A percentile compares a stretch with the other conserved stretches of the same genome.
Evolutionary conservation across 108 stramenopile genomes (phyloP).

Genomic region (Mayamaea pseudoterrestris): DNA sequence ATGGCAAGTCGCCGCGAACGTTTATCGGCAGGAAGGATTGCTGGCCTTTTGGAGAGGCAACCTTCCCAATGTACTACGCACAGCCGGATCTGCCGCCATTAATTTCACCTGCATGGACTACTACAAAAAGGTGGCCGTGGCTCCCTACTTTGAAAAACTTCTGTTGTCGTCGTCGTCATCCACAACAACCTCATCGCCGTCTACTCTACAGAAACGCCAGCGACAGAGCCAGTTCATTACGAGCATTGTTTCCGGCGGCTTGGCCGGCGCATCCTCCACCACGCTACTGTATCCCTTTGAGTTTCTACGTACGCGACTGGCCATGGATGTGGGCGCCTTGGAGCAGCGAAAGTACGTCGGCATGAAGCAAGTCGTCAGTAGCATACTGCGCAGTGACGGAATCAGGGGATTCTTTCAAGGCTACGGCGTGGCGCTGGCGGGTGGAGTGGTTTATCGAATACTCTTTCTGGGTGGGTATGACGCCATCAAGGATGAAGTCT

Average conservation of each 20-base stretch:
- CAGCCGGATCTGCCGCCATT: conserved; percentile 63
- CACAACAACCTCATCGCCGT: neutral
- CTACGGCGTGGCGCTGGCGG: conserved; percentile 86
- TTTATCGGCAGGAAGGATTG: conserved; percentile 52
- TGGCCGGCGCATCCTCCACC: conserved; percentile 91
- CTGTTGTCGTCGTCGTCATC: conserved; percentile 7
- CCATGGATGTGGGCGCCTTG: conserved; percentile 78
- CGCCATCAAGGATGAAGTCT: conserved; percentile 67
- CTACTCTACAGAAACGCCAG: conserved; percentile 4
- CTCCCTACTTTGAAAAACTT: conserved; percentile 8
- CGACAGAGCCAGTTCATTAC: conserved; percentile 24
- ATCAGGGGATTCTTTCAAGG: conserved; percentile 92
- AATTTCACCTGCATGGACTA: conserved; percentile 76
- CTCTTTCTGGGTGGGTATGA: conserved; percentile 96
- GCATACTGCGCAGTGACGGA: conserved; percentile 72
- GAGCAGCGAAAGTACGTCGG: conserved; percentile 36
- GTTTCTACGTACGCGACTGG: conserved; percentile 91
- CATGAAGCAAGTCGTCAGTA: conserved; percentile 54
- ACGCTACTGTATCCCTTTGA: conserved; percentile 95
- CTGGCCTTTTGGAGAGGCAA: conserved; percentile 81
- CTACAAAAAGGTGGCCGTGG: conserved; percentile 35
- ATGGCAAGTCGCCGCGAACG: conserved; percentile 39
- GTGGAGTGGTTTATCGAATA: conserved; percentile 91
- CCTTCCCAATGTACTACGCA: conserved; percentile 59
- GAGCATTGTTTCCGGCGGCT: conserved; percentile 84